phyloP scores from a whole-genome alignment of 1,284 basidiomycete genomes.

The Bondarzewia mesenterica region DNA sequence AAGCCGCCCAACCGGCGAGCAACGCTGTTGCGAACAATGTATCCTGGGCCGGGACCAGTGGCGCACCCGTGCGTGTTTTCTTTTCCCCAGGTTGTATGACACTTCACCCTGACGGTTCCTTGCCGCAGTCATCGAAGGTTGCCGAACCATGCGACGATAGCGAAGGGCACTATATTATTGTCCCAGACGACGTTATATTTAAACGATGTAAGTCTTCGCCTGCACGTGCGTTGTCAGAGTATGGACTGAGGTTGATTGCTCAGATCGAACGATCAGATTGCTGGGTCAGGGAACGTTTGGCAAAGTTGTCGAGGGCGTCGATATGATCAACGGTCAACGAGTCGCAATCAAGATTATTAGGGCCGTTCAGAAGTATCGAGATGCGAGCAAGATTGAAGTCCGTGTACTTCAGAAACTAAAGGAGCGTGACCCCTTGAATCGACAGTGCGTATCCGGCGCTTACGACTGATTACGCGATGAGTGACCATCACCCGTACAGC shows the following conservation, averaged over 20 bases:
- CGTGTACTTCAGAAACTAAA: conserved; percentile 90
- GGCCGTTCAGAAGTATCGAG: conserved; percentile 93
- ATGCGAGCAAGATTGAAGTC: conserved; percentile 98
- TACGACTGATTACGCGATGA: conserved; percentile 4
- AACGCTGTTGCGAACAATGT: conserved; percentile 8
- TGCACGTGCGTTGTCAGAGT: conserved; percentile 2
- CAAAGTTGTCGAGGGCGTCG: conserved; percentile 94
- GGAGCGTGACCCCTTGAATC: conserved; percentile 84
- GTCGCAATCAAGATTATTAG: conserved; percentile 99
- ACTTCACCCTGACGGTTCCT: conserved; percentile 3
- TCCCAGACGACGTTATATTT: conserved; percentile 81
- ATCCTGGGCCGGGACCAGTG: neutral
- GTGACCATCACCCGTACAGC: conserved; percentile 35
- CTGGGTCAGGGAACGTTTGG: conserved; percentile 99
- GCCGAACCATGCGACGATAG: conserved; percentile 81
- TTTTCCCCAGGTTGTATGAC: neutral
- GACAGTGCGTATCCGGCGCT: conserved; percentile 56
- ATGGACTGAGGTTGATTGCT: conserved; percentile 15
- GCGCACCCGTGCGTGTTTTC: neutral
- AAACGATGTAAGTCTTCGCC: conserved; percentile 57
- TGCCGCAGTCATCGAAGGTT: conserved; percentile 28
- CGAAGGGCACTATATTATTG: conserved; percentile 92
- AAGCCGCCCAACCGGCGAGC: conserved; percentile 37
- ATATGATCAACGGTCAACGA: conserved; percentile 67
- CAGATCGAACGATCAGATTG: conserved; percentile 84